Evolutionary conservation across 2,329 filamentous ascomycete species (phyloP).

Genomic region (Thermoascus crustaceus): DNA sequence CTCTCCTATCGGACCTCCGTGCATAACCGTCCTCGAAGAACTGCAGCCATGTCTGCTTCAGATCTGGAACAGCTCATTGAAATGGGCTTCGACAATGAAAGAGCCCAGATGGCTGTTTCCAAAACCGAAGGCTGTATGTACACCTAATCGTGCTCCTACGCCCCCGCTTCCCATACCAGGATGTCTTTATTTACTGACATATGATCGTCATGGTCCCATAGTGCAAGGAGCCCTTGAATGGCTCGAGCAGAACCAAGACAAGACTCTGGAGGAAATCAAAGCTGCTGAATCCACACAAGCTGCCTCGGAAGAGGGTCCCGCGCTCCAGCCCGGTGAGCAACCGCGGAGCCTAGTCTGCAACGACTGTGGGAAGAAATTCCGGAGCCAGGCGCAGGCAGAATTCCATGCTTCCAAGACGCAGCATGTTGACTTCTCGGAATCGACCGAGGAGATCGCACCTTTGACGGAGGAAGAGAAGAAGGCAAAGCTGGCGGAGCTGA

Average conservation of each 20-base stretch:
- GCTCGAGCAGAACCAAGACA: slow-evolving; percentile 88
- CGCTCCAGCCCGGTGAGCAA: slow-evolving; percentile 61
- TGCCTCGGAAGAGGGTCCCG: slow-evolving; percentile 50
- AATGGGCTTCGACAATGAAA: slow-evolving; percentile 74
- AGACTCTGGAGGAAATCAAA: slow-evolving; percentile 72
- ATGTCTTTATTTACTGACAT: slow-evolving; percentile 4
- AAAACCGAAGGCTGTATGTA: slow-evolving; percentile 68
- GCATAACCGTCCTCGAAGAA: neutral
- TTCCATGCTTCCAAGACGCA: slow-evolving; percentile 89
- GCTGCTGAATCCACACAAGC: slow-evolving; percentile 45
- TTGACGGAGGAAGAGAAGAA: slow-evolving; percentile 89
- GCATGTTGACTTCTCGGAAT: slow-evolving; percentile 87
- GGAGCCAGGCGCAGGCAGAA: slow-evolving; percentile 70
- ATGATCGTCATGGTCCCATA: slow-evolving; percentile 28
- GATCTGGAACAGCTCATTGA: slow-evolving; percentile 55
- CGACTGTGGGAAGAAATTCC: slow-evolving; percentile 87
- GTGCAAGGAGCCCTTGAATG: slow-evolving; percentile 88
- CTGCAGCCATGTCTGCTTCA: slow-evolving; percentile 31
- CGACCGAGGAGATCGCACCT: slow-evolving; percentile 82
- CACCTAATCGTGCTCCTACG: neutral
- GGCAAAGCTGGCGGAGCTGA: slow-evolving; percentile 66
- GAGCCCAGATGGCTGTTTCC: slow-evolving; percentile 75
- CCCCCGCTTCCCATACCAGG: neutral
- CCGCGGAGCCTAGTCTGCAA: slow-evolving; percentile 85
- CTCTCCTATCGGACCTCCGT: neutral